Evolutionary conservation across 129 eudicot genomes (phyloP), one percentile per base, ranked within the genome.

Genomic region (Sambucus nigra): DNA sequence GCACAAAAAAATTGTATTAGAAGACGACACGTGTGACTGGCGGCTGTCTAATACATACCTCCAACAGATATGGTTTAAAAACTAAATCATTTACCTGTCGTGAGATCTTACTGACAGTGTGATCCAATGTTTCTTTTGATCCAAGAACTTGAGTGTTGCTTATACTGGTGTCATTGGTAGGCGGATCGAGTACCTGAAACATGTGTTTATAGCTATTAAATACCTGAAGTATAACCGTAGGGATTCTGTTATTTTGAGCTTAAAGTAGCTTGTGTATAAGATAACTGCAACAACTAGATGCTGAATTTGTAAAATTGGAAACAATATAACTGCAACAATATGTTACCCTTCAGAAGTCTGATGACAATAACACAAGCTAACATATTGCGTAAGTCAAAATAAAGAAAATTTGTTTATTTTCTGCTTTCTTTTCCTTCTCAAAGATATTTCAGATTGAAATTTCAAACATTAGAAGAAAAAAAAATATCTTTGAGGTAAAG

Each of bases 161-260:
- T 8, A 53, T 16, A 52, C 25, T 62, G 22, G 19, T 31, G 51
- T 38, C 74, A 51, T 64, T 69, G 60, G n/a, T 21, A 55, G 48
- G 63, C 19, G 22, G 71, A 67, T 64, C 72, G 47, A 59, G 60
- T 39, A 47, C 77, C 96, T 86, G 82, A 61, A 70, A 52, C 13
- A 28, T 11, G 47, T 19, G 15, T 31, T 2, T 27, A 33, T 52
- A 39, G 51, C n/a, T 39, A 24, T 59, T 4, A 17, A 53, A 51
- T 20, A 21, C n/a, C 1, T 42, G 54, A 65, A 17, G 35, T 25
- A 6, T 29, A 9, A 56, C n/a, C n/a, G n/a, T n/a, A n/a, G n/a
- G n/a, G n/a, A n/a, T n/a, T n/a, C n/a, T n/a, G n/a, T n/a, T n/a
- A n/a, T n/a, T n/a, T n/a, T n/a, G n/a, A n/a, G n/a, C n/a, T n/a